Conservation (phyloP, 768 basidiomycete species). For the Agaricus blazei region DNA sequence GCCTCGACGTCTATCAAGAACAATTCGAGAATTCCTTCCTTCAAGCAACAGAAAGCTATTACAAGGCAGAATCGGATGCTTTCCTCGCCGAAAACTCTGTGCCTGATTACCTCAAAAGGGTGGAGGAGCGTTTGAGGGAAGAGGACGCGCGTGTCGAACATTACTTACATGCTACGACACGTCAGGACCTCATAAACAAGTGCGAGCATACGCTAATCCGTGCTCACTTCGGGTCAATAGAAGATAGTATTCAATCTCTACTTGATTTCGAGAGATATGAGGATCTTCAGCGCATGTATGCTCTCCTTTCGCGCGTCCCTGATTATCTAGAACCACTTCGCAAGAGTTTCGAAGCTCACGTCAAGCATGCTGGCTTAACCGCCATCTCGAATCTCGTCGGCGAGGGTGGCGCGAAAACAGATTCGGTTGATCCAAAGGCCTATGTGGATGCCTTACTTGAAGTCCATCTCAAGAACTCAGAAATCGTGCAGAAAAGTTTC, state of each 20-base stretch:
- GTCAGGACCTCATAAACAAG: slow-evolving; percentile 77
- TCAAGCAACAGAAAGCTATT: slow-evolving; percentile 84
- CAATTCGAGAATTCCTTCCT: slow-evolving; percentile 92
- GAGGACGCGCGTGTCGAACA: slow-evolving; percentile 95
- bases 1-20: slow-evolving; percentile 92
- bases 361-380: slow-evolving; percentile 83
- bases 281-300: slow-evolving; percentile 96
- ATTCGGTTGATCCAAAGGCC: slow-evolving; percentile 69
- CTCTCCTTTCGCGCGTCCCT: slow-evolving; percentile 65
- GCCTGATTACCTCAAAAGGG: slow-evolving; percentile 95
- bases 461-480: slow-evolving; percentile 90
- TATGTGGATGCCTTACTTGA: slow-evolving; percentile 93
- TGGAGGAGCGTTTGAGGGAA: slow-evolving; percentile 87
- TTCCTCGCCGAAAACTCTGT: slow-evolving; percentile 92
- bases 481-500: slow-evolving; percentile 88
- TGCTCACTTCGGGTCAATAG: slow-evolving; percentile 84
- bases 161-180: slow-evolving; percentile 88
- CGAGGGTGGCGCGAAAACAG: slow-evolving; percentile 48
- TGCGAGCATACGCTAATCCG: slow-evolving; percentile 96
- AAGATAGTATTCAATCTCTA: slow-evolving; percentile 90
- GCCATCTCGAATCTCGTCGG: slow-evolving; percentile 77
- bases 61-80: slow-evolving; percentile 87
- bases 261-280: slow-evolving; percentile 95
- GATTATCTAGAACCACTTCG: slow-evolving; percentile 90
- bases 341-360: slow-evolving; percentile 92